Percentiles rank a stretch among this genome's conserved stretches.
These are phyloP conservation scores for Parvularia atlantis DNA, from an alignment of 78 protist species.

Conservation along the genomic window DNA sequence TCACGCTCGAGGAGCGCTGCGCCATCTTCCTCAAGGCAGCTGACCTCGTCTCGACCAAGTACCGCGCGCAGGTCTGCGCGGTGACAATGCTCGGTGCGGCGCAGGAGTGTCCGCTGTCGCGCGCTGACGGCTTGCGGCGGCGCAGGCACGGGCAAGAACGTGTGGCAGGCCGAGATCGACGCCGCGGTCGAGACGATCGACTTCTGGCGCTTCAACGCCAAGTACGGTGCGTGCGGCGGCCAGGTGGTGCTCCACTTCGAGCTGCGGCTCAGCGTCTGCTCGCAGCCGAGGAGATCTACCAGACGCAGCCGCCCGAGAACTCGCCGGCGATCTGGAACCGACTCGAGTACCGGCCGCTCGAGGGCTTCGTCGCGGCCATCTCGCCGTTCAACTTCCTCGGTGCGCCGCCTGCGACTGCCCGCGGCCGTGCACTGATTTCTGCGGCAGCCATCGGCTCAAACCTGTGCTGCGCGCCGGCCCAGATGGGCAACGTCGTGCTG, in stretches of 20 bases:
- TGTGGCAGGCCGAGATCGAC: conserved; percentile 92
- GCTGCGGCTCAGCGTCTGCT: not conserved
- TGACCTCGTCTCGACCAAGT: conserved; percentile 60
- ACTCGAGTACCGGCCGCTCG: conserved; percentile 74
- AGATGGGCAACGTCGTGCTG: conserved; percentile 83
- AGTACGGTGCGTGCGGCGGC: conserved; percentile 22
- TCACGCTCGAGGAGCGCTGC: conserved; percentile 58
- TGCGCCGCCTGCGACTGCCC: no score
- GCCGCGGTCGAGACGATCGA: conserved; percentile 75
- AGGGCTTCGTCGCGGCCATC: conserved; percentile 84
- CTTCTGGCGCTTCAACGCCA: conserved; percentile 73
- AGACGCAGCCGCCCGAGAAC: conserved; percentile 66
- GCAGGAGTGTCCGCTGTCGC: conserved; percentile 53
- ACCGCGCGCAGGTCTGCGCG: conserved; percentile 27
- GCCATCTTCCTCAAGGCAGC: conserved; percentile 81
- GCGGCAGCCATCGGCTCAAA: conserved; percentile 92
- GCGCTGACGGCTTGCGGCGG: conserved; percentile 66
- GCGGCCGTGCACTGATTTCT: no score
- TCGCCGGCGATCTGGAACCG: conserved; percentile 68
- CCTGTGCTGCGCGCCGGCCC: conserved; percentile 79
- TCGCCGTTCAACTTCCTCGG: conserved; percentile 92
- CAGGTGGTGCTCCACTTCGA: not conserved
- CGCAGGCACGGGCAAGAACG: conserved; percentile 73
- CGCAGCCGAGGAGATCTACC: conserved; percentile 58
- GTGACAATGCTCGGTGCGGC: conserved; percentile 52